Conservation (phyloP, 176 grass and related monocot species). For the Carex littledalei region DNA sequence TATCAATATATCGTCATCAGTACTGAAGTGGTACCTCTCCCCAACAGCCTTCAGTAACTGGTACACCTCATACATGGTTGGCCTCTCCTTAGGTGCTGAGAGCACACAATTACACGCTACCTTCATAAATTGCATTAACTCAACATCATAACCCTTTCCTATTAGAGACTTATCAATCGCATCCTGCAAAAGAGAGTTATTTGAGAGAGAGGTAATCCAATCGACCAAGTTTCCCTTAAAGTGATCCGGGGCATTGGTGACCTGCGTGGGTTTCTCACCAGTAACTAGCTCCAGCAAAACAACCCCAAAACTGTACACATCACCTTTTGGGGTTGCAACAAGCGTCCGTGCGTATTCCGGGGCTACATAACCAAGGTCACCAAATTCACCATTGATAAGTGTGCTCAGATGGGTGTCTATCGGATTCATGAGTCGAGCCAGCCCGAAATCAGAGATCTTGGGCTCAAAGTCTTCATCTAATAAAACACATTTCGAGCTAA, state of each 20-base stretch:
- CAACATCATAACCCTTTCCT: constrained; percentile 65
- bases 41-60: constrained; percentile 77
- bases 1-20: constrained; percentile 56
- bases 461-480: constrained; percentile 73
- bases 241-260: constrained; percentile 66
- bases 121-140: constrained; percentile 87
- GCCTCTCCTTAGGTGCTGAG: constrained; percentile 69
- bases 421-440: constrained; percentile 96
- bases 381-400: constrained; percentile 86
- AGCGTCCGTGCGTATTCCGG: constrained; percentile 78
- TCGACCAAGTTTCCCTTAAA: constrained; percentile 94
- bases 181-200: constrained; percentile 78
- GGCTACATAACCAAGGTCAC: constrained; percentile 86
- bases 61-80: constrained; percentile 89
- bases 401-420: constrained; percentile 92
- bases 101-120: constrained; percentile 74
- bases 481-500: constrained; percentile 94
- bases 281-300: constrained; percentile 90
- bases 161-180: constrained; percentile 76
- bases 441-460: constrained; percentile 93
- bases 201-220: constrained; percentile 95
- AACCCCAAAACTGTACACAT: constrained; percentile 81
- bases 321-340: constrained; percentile 86
- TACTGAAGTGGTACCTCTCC: constrained; percentile 76
- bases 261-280: constrained; percentile 54